Base-by-base conservation (phyloP, 257 asterid genomes). In the Jasminum sambac region DNA sequence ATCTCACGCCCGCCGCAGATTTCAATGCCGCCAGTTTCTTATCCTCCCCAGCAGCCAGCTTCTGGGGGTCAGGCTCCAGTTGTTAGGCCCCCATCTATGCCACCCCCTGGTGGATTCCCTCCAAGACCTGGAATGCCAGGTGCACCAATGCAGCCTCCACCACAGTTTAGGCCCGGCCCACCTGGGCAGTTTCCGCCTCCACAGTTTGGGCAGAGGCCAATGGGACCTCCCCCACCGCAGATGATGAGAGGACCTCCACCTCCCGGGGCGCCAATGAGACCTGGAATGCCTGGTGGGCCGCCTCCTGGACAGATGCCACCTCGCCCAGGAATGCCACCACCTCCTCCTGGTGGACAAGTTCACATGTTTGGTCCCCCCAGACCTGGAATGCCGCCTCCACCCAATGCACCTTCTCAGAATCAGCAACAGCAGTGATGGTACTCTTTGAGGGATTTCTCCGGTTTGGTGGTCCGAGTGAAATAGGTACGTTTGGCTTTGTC, bases 371-470 rank as follows among this genome's bases (percentile, higher is more conserved):
- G 90, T 16, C 96, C 96, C 0, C 96, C 95, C 8, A 90, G 98
- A 21, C 91, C 98, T 1, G 98, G 98, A 65, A 92, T 92, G 96
- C 96, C 89, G 3, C 97, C 97, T 34, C 97, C 92, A 1, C 95
- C 92, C 9, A 84, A 83, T 69, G 68, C 87, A 67, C 92, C 87
- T 21, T 17, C 5, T 0, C 97, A 91, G 67, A 90, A 88, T 78
- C 95, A 85, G 79, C 89, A 88, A 86, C 75, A 82, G 76, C 39
- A 60, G 77, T 64, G 11, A 66, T 19, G 24, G 62, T 48, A 36
- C 66, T 52, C 70, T 52, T 67, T 67, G 67, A 41, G 79, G 84
- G 72, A 75, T 65, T 61, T 64, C 36, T 30, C 36, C 36, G 4
- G 1, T 30, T 30, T 30, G 36, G 36, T 30, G 36, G 1, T 30